Percentiles rank a stretch among this genome's conserved stretches.
Conservation (phyloP, 306 rosid genomes). For the Malus sieversii region DNA sequence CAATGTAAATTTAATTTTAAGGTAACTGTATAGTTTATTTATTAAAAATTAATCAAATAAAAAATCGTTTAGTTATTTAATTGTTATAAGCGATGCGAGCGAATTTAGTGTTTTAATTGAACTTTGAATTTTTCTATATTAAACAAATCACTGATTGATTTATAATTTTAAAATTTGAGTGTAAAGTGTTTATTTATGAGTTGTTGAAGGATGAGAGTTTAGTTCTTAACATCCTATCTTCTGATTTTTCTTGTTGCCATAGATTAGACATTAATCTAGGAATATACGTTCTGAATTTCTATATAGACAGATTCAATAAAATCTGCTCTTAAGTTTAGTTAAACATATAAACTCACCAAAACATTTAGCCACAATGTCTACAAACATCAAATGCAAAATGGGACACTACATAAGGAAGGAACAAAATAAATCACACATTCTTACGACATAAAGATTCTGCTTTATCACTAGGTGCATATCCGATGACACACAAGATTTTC, state of each 20-base stretch:
- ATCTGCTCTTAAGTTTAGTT: neutral
- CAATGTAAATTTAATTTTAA: too few relatives aligned
- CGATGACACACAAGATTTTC: neutral
- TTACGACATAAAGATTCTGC: neutral
- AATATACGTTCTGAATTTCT: neutral
- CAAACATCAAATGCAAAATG: slow-evolving; percentile 3
- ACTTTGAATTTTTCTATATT: too few relatives aligned
- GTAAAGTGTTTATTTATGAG: too few relatives aligned
- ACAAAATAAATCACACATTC: slow-evolving; percentile 14
- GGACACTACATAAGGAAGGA: slow-evolving; percentile 6
- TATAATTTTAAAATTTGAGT: too few relatives aligned
- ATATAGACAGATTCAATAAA: neutral
- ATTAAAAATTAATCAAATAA: neutral
- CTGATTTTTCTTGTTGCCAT: too few relatives aligned
- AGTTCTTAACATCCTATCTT: too few relatives aligned
- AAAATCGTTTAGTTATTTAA: too few relatives aligned
- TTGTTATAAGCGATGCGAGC: neutral
- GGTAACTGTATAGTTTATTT: too few relatives aligned
- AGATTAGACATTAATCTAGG: too few relatives aligned
- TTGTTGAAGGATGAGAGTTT: too few relatives aligned
- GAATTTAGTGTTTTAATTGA: neutral
- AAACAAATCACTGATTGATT: too few relatives aligned
- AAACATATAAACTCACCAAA: neutral
- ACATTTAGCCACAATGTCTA: neutral
- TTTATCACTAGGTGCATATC: neutral